Conservation (phyloP, 345 rosid genomes). For the Eutrema japonicum region DNA sequence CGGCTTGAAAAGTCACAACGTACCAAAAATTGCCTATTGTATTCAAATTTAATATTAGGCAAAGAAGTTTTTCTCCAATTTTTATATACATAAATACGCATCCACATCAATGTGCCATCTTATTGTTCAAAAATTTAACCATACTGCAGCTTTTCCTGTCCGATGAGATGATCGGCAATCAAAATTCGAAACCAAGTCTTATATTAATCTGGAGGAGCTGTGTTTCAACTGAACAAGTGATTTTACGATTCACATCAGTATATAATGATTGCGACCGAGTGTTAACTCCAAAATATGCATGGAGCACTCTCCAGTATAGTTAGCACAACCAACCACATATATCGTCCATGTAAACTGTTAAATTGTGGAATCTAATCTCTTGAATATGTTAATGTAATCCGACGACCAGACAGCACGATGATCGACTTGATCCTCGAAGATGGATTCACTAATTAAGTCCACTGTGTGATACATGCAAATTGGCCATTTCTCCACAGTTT, state of each 20-base stretch:
- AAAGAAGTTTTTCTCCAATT: not conserved
- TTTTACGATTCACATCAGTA: not conserved
- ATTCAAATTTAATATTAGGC: not conserved
- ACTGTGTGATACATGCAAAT: not conserved
- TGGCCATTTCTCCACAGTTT: not conserved
- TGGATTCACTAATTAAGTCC: not conserved
- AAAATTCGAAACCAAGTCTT: not conserved
- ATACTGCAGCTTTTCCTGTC: not conserved
- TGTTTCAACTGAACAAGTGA: slow-evolving; percentile 1
- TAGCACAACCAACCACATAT: not conserved
- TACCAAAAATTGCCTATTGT: slow-evolving; percentile 8
- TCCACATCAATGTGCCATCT: slow-evolving; percentile 15
- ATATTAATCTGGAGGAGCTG: slow-evolving; percentile 2
- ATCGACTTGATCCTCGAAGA: not conserved
- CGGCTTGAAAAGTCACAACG: slow-evolving; percentile 30
- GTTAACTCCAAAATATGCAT: not conserved
- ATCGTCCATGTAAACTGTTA: not conserved
- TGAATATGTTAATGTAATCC: not conserved
- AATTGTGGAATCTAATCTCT: not conserved
- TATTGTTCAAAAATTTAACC: not conserved
- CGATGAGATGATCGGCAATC: not conserved
- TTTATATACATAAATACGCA: not conserved
- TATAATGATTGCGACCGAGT: not conserved
- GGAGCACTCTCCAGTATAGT: not conserved
- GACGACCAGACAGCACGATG: not conserved